Conservation (phyloP, 352 stramenopile species). For the Globisporangium lucens region DNA sequence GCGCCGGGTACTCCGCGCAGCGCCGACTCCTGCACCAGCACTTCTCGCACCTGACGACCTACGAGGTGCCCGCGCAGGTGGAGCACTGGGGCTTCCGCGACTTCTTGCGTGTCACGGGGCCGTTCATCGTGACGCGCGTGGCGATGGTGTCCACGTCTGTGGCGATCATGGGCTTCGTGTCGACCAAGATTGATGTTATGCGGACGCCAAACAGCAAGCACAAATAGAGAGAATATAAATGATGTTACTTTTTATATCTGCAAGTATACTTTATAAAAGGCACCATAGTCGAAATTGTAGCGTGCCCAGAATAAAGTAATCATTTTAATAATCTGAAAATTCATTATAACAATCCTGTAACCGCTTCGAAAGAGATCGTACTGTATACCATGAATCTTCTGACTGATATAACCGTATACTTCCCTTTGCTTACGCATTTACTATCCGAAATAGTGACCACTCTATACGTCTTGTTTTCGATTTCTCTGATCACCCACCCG, state of each 20-base stretch:
- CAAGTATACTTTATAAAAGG: too few relatives aligned
- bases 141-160: constrained; percentile 69
- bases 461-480: neutral
- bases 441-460: neutral
- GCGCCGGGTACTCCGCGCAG: constrained; percentile 51
- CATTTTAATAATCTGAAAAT: too few relatives aligned
- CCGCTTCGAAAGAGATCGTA: too few relatives aligned
- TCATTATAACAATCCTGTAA: too few relatives aligned
- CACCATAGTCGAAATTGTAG: too few relatives aligned
- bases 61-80: constrained; percentile 67
- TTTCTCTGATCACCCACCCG: too few relatives aligned
- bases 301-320: too few relatives aligned
- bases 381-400: neutral
- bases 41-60: constrained; percentile 62
- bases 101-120: constrained; percentile 59
- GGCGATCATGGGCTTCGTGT: constrained; percentile 63
- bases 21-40: constrained; percentile 49
- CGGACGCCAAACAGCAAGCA: neutral
- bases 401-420: neutral
- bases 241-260: neutral
- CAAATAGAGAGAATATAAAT: neutral
- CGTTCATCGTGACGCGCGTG: constrained; percentile 52
- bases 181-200: constrained; percentile 52
- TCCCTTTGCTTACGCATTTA: neutral
- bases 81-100: constrained; percentile 65